phyloP scores from a whole-genome alignment of 768 basidiomycete species.

The Exidia glandulosa region DNA sequence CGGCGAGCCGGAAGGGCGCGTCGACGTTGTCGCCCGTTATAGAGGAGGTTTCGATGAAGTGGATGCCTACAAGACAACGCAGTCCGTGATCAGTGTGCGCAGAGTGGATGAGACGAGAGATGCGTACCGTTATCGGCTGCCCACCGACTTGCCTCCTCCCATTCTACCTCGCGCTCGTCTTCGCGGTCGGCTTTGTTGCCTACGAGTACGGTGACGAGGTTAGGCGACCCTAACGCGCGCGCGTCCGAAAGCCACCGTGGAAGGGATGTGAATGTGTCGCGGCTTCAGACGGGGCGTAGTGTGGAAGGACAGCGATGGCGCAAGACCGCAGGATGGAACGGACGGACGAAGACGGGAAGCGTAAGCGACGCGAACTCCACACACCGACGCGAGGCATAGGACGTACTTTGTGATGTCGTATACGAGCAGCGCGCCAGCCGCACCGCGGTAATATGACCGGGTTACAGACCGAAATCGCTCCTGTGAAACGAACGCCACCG shows the following conservation, averaged over 20 bases:
- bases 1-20: conserved; percentile 76
- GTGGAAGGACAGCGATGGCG: no score
- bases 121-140: conserved; percentile 83
- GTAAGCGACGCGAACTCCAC: neutral
- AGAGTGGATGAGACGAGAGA: neutral
- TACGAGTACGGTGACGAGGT: conserved; percentile 81
- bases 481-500: conserved; percentile 12
- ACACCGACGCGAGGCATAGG: neutral
- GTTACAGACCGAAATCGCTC: conserved; percentile 61
- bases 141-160: conserved; percentile 91
- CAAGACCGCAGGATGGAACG: no score
- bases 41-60: conserved; percentile 91
- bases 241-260: conserved; percentile 90
- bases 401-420: conserved; percentile 85
- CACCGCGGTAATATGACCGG: conserved; percentile 91
- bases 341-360: no score
- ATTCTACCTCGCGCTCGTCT: conserved; percentile 91
- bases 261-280: conserved; percentile 75
- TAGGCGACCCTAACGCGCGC: conserved; percentile 81
- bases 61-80: conserved; percentile 80
- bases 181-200: conserved; percentile 95
- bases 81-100: neutral
- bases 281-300: conserved; percentile 39
- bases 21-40: conserved; percentile 88
- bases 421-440: conserved; percentile 83